Evolutionary conservation across 2,329 filamentous ascomycete species (phyloP).

Genomic region (Cercospora zeina): DNA sequence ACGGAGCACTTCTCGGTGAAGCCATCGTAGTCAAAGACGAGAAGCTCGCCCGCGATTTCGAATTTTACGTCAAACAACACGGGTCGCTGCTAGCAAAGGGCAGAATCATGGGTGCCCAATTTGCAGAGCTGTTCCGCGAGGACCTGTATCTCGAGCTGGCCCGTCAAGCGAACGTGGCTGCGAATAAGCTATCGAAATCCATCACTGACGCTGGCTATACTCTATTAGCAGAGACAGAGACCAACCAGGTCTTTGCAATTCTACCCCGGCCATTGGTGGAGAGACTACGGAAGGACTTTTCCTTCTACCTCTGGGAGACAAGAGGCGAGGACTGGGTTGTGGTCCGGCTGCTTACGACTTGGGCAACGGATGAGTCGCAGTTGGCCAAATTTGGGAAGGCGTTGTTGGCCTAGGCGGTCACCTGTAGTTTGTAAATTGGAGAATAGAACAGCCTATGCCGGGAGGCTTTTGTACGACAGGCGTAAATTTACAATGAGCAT

Average conservation of each 20-base stretch:
- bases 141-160: slow-evolving; percentile 4
- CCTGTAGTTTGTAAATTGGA: too few species aligned
- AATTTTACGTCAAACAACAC: slow-evolving; percentile 14
- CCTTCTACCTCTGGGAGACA: slow-evolving; percentile 13
- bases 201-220: slow-evolving; percentile 13
- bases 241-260: slow-evolving; percentile 14
- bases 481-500: background rate
- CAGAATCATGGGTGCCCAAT: slow-evolving; percentile 15
- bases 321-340: slow-evolving; percentile 13
- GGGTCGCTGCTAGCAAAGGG: slow-evolving; percentile 10
- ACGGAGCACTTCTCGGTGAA: slow-evolving; percentile 14
- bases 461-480: background rate
- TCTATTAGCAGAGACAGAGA: slow-evolving; percentile 12
- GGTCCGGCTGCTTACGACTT: slow-evolving; percentile 9
- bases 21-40: slow-evolving; percentile 13
- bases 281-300: slow-evolving; percentile 3
- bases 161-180: slow-evolving; percentile 6
- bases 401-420: background rate
- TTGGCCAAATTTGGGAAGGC: slow-evolving; percentile 11
- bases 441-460: background rate
- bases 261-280: slow-evolving; percentile 9
- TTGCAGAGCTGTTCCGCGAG: slow-evolving; percentile 11
- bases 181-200: background rate
- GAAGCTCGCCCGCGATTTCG: slow-evolving; percentile 7
- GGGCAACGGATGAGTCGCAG: slow-evolving; percentile 12